Percentiles rank a stretch among this genome's conserved stretches.
Conservation (phyloP, 805 yeast species). For the Starmerella bombi region DNA sequence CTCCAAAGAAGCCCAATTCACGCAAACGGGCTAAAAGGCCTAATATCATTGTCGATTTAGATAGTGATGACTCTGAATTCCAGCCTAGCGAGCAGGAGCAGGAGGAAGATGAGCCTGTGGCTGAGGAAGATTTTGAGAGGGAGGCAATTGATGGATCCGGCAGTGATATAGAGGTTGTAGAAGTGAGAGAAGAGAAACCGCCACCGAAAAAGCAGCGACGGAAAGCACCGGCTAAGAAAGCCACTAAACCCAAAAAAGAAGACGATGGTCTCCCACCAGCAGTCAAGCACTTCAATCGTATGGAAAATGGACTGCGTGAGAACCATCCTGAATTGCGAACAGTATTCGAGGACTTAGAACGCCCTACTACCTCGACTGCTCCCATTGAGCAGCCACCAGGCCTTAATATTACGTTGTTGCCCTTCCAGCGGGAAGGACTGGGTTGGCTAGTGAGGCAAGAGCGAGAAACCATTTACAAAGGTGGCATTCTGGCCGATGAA, state of each 20-base stretch:
- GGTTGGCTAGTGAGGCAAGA: constrained; percentile 83
- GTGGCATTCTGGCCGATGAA: constrained; percentile 94
- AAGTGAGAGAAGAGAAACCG: background rate
- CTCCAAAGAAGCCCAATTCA: background rate
- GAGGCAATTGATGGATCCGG: background rate
- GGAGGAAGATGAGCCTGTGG: background rate
- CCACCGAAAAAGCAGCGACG: background rate
- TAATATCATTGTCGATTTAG: constrained; percentile 4
- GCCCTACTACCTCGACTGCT: constrained; percentile 30
- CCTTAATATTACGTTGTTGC: constrained; percentile 59
- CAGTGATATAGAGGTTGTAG: background rate
- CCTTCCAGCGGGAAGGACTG: constrained; percentile 88
- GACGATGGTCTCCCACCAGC: constrained; percentile 16
- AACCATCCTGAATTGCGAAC: constrained; percentile 66
- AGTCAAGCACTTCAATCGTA: constrained; percentile 34
- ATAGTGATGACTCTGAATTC: constrained; percentile 4
- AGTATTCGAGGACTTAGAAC: constrained; percentile 53
- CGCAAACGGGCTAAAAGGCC: background rate
- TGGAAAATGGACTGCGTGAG: constrained; percentile 53
- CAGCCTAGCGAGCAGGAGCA: background rate
- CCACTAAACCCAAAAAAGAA: constrained; percentile 3
- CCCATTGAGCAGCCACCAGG: constrained; percentile 54
- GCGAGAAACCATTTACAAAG: constrained; percentile 51
- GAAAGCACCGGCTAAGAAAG: constrained; percentile 1
- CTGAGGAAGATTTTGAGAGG: constrained; percentile 1